Evolutionary conservation across 2,329 filamentous ascomycete species (phyloP).

Genomic region (Claviceps africana): DNA sequence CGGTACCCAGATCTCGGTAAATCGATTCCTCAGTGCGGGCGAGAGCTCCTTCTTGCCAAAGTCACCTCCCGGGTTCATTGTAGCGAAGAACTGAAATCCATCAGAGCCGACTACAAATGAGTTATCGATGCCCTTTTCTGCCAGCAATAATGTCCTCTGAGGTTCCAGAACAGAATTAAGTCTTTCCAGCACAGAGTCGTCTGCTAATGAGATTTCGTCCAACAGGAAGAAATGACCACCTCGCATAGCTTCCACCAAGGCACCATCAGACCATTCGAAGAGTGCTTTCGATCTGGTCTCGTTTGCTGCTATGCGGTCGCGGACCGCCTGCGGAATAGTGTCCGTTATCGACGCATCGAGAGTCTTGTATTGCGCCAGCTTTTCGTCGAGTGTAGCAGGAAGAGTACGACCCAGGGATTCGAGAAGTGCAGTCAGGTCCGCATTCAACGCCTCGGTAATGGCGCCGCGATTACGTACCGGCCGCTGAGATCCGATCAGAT

Average conservation of each 20-base stretch:
- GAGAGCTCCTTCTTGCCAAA: conserved; percentile 97
- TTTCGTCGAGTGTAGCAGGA: conserved; percentile 33
- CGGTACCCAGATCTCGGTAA: conserved; percentile 98
- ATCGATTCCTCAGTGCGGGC: conserved; percentile 84
- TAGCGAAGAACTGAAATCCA: conserved; percentile 91
- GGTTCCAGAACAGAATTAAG: conserved; percentile 94
- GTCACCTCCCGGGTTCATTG: conserved; percentile 98
- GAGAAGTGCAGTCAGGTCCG: conserved; percentile 42
- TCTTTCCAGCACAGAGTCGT: conserved; percentile 91
- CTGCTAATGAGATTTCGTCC: conserved; percentile 93
- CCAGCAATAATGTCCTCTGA: conserved; percentile 69
- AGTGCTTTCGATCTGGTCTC: conserved; percentile 61
- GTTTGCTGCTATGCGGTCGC: conserved; percentile 31
- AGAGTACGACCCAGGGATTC: conserved; percentile 24
- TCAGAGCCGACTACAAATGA: conserved; percentile 61
- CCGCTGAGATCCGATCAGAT: conserved; percentile 88
- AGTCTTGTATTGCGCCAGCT: conserved; percentile 42
- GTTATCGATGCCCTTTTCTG: conserved; percentile 81
- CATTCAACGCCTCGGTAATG: conserved; percentile 50
- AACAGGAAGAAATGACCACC: conserved; percentile 81
- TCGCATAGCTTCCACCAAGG: conserved; percentile 86
- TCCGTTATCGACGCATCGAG: conserved; percentile 33
- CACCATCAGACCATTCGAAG: conserved; percentile 95
- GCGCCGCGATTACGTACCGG: conserved; percentile 74
- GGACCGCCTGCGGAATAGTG: conserved; percentile 33